Evolutionary conservation across 139 green algal genomes (phyloP).

Genomic region (Desmodesmus armatus): DNA sequence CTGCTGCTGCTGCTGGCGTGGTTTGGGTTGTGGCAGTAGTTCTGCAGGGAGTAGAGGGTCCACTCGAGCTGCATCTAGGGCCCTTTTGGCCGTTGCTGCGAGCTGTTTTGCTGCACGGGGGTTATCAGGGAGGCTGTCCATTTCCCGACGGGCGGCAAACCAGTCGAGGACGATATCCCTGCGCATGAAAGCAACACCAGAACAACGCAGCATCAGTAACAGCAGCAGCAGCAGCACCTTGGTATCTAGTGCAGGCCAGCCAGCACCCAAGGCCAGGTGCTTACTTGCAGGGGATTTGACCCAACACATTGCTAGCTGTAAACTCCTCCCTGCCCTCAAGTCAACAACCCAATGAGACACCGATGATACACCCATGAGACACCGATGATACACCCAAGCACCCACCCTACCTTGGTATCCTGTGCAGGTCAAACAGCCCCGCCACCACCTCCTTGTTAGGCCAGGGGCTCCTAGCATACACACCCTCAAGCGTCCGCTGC

Average conservation of each 20-base stretch:
- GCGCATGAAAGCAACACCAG: background rate
- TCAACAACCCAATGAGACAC: background rate
- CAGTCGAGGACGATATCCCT: conserved; percentile 35
- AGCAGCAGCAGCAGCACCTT: background rate
- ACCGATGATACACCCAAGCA: background rate
- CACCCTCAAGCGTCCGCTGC: conserved; percentile 12
- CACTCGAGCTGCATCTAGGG: conserved; percentile 2
- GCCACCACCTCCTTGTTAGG: conserved; percentile 26
- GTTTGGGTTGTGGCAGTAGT: background rate
- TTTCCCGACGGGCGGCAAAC: conserved; percentile 12
- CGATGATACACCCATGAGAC: background rate
- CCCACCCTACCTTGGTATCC: conserved; percentile 12
- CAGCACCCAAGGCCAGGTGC: background rate
- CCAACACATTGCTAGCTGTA: background rate
- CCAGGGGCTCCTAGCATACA: conserved; percentile 16
- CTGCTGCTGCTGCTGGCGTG: conserved; percentile 2
- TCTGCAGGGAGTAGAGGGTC: no score
- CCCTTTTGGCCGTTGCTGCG: background rate
- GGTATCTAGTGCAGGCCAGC: background rate
- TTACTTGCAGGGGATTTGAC: background rate
- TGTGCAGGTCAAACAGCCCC: conserved; percentile 29
- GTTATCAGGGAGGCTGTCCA: conserved; percentile 30
- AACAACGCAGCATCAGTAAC: background rate
- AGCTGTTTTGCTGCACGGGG: conserved; percentile 13
- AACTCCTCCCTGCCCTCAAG: background rate